Evolutionary conservation across 805 yeast species (phyloP), one percentile per base, ranked within the genome.

Genomic region (Metschnikowia sp.): DNA sequence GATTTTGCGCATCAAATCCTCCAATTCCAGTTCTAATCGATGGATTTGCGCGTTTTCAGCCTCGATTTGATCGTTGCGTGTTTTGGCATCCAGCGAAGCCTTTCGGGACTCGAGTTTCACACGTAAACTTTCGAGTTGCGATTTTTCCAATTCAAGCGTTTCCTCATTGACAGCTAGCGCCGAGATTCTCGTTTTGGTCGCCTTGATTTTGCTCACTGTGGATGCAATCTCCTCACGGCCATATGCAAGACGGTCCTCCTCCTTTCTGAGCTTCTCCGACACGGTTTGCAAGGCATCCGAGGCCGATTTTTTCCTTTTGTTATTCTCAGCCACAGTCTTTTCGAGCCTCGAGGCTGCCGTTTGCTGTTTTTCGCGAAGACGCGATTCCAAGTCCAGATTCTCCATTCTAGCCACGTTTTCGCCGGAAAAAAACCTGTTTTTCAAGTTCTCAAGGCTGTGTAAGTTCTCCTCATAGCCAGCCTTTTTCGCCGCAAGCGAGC

Each of bases 1-100:
- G 11, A 87, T 69, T 18, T 79, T 75, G 13, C 72, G 72, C 47
- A 77, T 76, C 12, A 82, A 56, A 0, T 70, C 72, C 9, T 88
- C 94, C 10, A 82, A 58, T 29, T 64, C 69, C 44, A 48, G 52
- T 41, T 70, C 75, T 33, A 66, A 48, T 30, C 49, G 52, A 10
- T 47, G 36, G 8, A 81, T 63, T 32, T 65, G 57, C 10, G 59
- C 55, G 38, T 78, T 76, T 8, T 69, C 69, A 0, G 59, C 53
- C 15, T 65, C 66, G 1, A 82, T 70, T 11, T 73, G 52, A 3
- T 45, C 46, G 8, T 63, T 67, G 1, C 79, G 48, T 1, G 51
- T 41, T 0, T 62, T 60, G 2, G 75, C 36, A 18, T 57, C 40
- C 50, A 52, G 46, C 55, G 66, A 8, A 52, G 56, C 11, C 39